Evolutionary conservation across 768 basidiomycete species (phyloP).

Genomic region (Mycena maculata): DNA sequence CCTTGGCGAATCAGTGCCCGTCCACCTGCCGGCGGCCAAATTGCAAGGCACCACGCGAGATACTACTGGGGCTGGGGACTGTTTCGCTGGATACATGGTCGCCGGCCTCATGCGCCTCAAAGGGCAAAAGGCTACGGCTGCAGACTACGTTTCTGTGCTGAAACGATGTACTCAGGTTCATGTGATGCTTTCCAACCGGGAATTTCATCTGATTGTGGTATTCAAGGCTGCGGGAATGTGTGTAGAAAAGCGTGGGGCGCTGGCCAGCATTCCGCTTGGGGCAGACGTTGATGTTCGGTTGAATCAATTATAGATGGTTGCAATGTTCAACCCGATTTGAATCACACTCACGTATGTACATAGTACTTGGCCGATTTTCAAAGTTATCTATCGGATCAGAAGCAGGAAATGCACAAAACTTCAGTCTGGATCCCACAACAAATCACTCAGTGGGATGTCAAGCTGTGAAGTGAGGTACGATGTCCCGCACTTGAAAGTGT

Average conservation of each 20-base stretch:
- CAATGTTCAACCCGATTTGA: no score
- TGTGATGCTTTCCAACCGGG: not conserved
- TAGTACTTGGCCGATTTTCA: no score
- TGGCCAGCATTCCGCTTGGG: conserved; percentile 63
- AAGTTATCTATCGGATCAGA: no score
- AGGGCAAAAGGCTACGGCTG: conserved; percentile 39
- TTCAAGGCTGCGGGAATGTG: conserved; percentile 72
- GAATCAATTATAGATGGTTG: no score
- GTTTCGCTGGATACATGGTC: conserved; percentile 72
- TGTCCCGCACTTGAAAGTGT: conserved; percentile 82
- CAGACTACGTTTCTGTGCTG: conserved; percentile 52
- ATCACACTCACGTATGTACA: no score
- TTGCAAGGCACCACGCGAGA: conserved; percentile 56
- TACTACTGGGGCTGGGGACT: conserved; percentile 75
- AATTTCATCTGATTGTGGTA: not conserved
- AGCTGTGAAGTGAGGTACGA: conserved; percentile 70
- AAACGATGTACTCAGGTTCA: conserved; percentile 47
- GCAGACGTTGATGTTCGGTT: conserved; percentile 30
- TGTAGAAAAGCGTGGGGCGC: conserved; percentile 66
- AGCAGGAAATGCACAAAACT: no score
- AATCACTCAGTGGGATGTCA: conserved; percentile 68
- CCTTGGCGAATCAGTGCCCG: conserved; percentile 37
- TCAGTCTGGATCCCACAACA: conserved; percentile 75
- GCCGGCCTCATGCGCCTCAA: conserved; percentile 61
- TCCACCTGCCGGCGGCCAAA: conserved; percentile 61